These are phyloP conservation scores for Pseudocercospora pini-densiflorae DNA, from an alignment of 2,329 filamentous ascomycete genomes.

Conservation along the genomic window DNA sequence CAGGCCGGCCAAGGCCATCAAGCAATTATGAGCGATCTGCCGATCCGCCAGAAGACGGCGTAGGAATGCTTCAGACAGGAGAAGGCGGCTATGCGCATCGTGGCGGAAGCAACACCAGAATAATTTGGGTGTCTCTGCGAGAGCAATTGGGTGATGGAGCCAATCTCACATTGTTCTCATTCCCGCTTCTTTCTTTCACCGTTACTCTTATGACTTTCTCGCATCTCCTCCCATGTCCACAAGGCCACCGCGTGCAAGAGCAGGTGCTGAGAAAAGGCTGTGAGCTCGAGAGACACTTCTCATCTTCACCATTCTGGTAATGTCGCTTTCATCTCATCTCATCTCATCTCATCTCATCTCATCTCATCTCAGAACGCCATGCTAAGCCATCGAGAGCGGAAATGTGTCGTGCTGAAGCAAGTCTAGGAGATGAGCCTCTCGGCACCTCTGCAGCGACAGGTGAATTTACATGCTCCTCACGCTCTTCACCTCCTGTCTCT, in stretches of 20 bases:
- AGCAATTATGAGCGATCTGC: background rate
- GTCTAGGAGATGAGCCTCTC: background rate
- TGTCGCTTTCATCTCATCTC: too few relatives aligned
- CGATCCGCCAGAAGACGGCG: background rate
- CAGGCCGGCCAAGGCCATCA: too few relatives aligned
- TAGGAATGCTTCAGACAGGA: background rate
- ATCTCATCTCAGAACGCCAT: background rate
- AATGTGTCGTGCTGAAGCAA: background rate
- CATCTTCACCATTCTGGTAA: background rate
- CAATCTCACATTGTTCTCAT: background rate
- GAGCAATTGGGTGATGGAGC: background rate
- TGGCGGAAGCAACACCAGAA: background rate
- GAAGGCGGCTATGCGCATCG: background rate
- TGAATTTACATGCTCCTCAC: background rate
- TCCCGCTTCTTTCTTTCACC: background rate
- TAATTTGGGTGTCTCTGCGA: background rate
- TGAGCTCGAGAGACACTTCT: background rate
- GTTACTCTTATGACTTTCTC: background rate
- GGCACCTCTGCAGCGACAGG: background rate
- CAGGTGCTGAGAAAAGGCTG: background rate
- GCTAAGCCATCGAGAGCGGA: background rate
- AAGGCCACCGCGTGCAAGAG: background rate
- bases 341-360: too few relatives aligned
- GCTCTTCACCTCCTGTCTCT: background rate
- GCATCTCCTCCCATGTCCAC: background rate